Evolutionary conservation across 2,329 filamentous ascomycete species (phyloP).

Genomic region (Beauveria caledonica): DNA sequence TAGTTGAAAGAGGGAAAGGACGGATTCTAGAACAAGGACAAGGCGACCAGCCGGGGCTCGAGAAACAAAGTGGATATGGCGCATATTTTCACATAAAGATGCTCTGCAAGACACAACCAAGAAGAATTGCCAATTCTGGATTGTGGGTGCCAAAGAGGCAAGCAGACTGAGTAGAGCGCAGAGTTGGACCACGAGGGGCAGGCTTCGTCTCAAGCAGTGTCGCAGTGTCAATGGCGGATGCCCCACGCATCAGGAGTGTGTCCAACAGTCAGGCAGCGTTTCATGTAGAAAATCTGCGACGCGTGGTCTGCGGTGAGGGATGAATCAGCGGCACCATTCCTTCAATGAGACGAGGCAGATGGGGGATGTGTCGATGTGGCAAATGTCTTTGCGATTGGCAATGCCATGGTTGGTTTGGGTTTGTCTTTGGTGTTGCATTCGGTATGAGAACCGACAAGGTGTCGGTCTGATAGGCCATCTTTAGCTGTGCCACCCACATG

Average conservation of each 20-base stretch:
- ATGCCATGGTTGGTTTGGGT: not conserved
- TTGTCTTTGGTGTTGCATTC: not conserved
- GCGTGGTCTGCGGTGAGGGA: not conserved
- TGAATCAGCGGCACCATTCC: not conserved
- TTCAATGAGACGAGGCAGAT: not conserved
- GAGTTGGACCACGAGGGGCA: not conserved
- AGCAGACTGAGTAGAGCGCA: not conserved
- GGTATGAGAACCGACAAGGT: not conserved
- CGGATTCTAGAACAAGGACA: not conserved
- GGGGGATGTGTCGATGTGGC: not conserved
- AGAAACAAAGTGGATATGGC: conserved; percentile 1
- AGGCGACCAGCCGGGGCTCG: not conserved
- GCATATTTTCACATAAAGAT: not conserved
- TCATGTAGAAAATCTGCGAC: conserved; percentile 10
- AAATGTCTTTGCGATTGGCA: not conserved
- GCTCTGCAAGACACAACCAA: not conserved
- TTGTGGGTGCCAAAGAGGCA: not conserved
- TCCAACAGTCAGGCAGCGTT: conserved; percentile 5
- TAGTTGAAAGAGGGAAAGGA: conserved; percentile 7
- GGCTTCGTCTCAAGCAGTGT: conserved; percentile 7
- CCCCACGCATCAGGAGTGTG: conserved; percentile 7
- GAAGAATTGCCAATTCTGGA: not conserved
- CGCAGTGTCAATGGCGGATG: not conserved
- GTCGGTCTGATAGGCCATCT: not conserved
- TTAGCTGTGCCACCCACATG: no score